Percentiles rank a stretch among this genome's conserved stretches.
phyloP scores from a whole-genome alignment of 306 rosid genomes.

The Fagus sylvatica region DNA sequence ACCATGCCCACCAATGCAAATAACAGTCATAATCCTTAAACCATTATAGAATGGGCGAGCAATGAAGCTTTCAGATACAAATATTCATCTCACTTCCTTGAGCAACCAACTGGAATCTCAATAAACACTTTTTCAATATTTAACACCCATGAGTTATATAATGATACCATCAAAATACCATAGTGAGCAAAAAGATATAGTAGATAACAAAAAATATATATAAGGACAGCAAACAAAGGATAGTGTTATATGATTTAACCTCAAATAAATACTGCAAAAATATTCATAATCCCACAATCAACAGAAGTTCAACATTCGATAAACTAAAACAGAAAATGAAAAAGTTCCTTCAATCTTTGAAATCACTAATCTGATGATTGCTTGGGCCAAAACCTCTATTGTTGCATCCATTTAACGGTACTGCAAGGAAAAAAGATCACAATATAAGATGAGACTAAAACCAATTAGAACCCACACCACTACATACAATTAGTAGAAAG shows the following conservation, averaged over 20 bases:
- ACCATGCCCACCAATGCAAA: too few species aligned
- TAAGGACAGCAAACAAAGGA: neutral
- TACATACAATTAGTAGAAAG: neutral
- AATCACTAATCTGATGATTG: slow-evolving; percentile 2
- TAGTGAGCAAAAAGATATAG: neutral
- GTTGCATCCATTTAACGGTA: slow-evolving; percentile 50
- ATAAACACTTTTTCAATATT: neutral
- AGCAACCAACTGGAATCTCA: neutral
- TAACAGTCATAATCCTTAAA: too few species aligned
- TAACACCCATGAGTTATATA: neutral
- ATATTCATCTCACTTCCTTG: neutral
- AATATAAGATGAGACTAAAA: neutral
- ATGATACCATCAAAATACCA: neutral
- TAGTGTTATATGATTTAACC: neutral
- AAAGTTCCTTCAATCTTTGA: slow-evolving; percentile 25
- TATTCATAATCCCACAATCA: slow-evolving; percentile 15
- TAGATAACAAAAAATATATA: neutral
- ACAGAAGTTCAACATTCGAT: slow-evolving; percentile 28
- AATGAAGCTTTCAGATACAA: neutral
- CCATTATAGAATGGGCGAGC: too few species aligned
- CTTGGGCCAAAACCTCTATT: slow-evolving; percentile 15
- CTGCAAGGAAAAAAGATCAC: slow-evolving; percentile 40
- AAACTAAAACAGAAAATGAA: slow-evolving; percentile 21
- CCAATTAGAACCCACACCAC: neutral
- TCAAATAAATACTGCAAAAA: slow-evolving; percentile 15